phyloP scores from a whole-genome alignment of 1,139 yeast genomes.

The Kodamaea fungicola region DNA sequence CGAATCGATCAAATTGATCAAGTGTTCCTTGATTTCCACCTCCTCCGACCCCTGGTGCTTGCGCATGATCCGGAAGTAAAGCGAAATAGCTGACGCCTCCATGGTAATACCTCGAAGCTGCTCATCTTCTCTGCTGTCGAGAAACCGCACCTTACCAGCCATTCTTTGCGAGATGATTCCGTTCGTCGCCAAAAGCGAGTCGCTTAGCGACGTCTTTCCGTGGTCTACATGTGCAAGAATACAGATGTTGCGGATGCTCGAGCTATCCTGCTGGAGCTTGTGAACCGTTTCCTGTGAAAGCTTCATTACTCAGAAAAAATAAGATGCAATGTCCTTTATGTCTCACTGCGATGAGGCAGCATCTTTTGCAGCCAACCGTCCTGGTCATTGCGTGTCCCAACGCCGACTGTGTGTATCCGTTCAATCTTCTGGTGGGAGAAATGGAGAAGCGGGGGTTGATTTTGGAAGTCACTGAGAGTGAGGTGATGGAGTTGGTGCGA shows the following conservation, averaged over 20 bases:
- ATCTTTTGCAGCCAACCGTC: conserved; percentile 25
- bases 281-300: conserved; percentile 61
- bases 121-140: conserved; percentile 95
- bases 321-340: conserved; percentile 30
- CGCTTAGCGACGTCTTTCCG: conserved; percentile 94
- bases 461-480: conserved; percentile 19
- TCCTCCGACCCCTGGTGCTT: conserved; percentile 29
- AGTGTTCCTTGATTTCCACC: conserved; percentile 61
- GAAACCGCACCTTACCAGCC: conserved; percentile 92
- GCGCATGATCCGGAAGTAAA: conserved; percentile 68
- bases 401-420: conserved; percentile 29
- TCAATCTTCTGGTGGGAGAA: conserved; percentile 26
- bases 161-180: conserved; percentile 92
- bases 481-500: conserved; percentile 25
- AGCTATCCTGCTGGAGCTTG: conserved; percentile 65
- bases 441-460: conserved; percentile 23
- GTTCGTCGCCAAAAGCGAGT: conserved; percentile 87
- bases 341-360: conserved; percentile 19
- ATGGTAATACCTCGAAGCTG: conserved; percentile 95
- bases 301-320: conserved; percentile 31
- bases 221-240: conserved; percentile 98
- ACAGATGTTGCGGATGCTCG: conserved; percentile 81
- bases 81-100: conserved; percentile 92
- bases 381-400: conserved; percentile 27
- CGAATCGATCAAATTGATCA: conserved; percentile 90